These are phyloP conservation scores for Lodderomyces orthopsilosis DNA, from an alignment of 1,139 yeast genomes.

Conservation along the genomic window DNA sequence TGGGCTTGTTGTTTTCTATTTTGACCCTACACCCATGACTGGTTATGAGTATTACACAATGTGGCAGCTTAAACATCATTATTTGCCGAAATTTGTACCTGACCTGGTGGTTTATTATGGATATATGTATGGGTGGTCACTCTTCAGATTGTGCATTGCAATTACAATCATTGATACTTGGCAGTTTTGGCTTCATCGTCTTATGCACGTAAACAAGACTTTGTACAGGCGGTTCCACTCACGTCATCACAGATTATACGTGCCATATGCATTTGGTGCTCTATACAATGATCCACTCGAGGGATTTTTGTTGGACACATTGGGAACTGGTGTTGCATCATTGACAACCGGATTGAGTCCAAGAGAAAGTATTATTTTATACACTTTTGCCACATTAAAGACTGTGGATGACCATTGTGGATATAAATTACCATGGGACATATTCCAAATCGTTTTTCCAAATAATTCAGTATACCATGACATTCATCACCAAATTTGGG, in stretches of 20 bases:
- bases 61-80: constrained; percentile 58
- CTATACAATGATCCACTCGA: constrained; percentile 90
- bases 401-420: constrained; percentile 99
- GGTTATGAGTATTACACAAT: constrained; percentile 70
- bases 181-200: constrained; percentile 89
- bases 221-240: constrained; percentile 84
- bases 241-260: constrained; percentile 89
- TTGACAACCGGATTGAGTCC: constrained; percentile 61
- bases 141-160: constrained; percentile 55
- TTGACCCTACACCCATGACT: constrained; percentile 65
- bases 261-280: constrained; percentile 97
- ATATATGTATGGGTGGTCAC: constrained; percentile 62
- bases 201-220: constrained; percentile 79
- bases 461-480: constrained; percentile 95
- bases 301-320: constrained; percentile 87
- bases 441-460: constrained; percentile 86
- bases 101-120: constrained; percentile 41
- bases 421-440: constrained; percentile 84
- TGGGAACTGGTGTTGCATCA: constrained; percentile 86
- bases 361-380: constrained; percentile 72
- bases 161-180: constrained; percentile 83
- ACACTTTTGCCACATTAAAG: constrained; percentile 86
- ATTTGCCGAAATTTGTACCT: constrained; percentile 41
- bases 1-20: constrained; percentile 52
- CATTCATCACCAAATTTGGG: constrained; percentile 95